These are phyloP conservation scores for Musa itinerans DNA, from an alignment of 176 grass and related monocot genomes.

Conservation along the genomic window DNA sequence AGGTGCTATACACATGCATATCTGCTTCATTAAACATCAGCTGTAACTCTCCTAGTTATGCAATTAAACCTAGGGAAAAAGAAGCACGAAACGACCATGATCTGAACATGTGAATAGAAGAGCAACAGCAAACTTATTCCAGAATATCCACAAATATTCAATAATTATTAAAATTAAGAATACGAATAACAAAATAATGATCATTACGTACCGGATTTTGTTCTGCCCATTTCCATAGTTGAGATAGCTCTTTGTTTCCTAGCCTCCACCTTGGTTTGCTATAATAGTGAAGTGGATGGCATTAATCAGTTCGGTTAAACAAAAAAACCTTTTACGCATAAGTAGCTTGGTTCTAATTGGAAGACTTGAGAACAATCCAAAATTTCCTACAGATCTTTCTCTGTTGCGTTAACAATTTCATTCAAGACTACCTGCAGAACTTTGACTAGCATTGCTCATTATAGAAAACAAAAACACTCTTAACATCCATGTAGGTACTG, in stretches of 20 bases:
- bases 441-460: too few relatives aligned
- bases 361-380: not conserved
- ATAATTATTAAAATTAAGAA: not conserved
- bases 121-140: too few relatives aligned
- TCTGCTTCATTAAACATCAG: not conserved
- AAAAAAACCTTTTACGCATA: not conserved
- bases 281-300: constrained; percentile 19
- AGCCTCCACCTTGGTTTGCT: constrained; percentile 82
- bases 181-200: constrained; percentile 5
- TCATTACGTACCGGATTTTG: constrained; percentile 71
- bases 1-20: not conserved
- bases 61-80: not conserved
- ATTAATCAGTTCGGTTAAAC: not conserved
- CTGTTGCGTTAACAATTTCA: not conserved
- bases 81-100: not conserved
- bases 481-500: too few relatives aligned
- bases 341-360: not conserved
- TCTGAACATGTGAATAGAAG: not conserved
- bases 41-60: not conserved
- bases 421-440: not conserved
- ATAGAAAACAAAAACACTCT: too few relatives aligned
- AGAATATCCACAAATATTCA: not conserved
- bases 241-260: constrained; percentile 85
- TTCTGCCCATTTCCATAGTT: constrained; percentile 96
- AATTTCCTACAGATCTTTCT: not conserved